Conservation (phyloP, 352 stramenopile species). For the Globisporangium cylindrosporum region DNA sequence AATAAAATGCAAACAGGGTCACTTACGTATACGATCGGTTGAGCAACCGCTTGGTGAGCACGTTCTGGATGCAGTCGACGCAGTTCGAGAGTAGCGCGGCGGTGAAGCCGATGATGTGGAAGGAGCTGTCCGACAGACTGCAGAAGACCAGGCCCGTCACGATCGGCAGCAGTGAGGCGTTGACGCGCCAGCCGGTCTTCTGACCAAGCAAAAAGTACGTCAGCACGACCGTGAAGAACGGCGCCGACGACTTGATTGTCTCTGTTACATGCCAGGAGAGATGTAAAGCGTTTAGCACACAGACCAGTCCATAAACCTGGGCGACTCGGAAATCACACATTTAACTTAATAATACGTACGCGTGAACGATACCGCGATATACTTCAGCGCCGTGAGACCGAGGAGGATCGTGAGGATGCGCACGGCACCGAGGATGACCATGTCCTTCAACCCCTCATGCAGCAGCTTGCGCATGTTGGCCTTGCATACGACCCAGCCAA, state of each 20-base stretch:
- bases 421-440: conserved; percentile 75
- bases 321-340: neutral
- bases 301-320: neutral
- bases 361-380: conserved; percentile 90
- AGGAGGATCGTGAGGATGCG: conserved; percentile 88
- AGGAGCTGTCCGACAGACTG: conserved; percentile 82
- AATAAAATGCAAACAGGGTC: neutral
- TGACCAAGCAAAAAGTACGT: conserved; percentile 84
- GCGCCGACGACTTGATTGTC: conserved; percentile 91
- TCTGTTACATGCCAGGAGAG: conserved; percentile 38
- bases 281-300: neutral
- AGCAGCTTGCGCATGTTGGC: conserved; percentile 44
- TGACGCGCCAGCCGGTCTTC: conserved; percentile 78
- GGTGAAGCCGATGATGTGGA: conserved; percentile 87
- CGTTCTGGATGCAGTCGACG: conserved; percentile 92
- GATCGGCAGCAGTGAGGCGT: conserved; percentile 85
- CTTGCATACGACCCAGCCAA: conserved; percentile 63
- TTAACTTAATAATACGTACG: conserved; percentile 34
- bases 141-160: conserved; percentile 84
- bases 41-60: conserved; percentile 87
- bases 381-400: conserved; percentile 88
- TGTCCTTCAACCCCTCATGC: conserved; percentile 72
- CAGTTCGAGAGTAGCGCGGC: conserved; percentile 89
- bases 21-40: conserved; percentile 77
- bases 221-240: conserved; percentile 90